phyloP scores from a whole-genome alignment of 371 early-diverging fungal species.

The Mucor racemosus region DNA sequence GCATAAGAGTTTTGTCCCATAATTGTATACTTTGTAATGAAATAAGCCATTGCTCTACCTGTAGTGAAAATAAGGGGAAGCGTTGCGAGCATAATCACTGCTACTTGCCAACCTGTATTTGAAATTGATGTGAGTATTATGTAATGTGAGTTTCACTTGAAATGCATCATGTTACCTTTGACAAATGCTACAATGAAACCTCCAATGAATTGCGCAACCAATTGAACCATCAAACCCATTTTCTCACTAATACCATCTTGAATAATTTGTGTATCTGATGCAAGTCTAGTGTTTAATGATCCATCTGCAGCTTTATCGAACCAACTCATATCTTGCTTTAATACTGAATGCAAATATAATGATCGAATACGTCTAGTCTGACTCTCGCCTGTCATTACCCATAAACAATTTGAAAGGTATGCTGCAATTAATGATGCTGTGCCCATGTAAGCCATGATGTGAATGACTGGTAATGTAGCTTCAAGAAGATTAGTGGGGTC shows the following conservation, averaged over 20 bases:
- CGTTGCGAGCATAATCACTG: conserved; percentile 70
- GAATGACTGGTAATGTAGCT: conserved; percentile 32
- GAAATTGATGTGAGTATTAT: too few relatives aligned
- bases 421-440: conserved; percentile 38
- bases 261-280: conserved; percentile 74
- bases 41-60: conserved; percentile 67
- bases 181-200: conserved; percentile 63
- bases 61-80: conserved; percentile 63
- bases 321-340: conserved; percentile 89
- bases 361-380: conserved; percentile 43
- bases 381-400: conserved; percentile 42
- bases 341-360: conserved; percentile 66
- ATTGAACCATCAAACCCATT: conserved; percentile 70
- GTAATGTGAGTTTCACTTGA: too few relatives aligned
- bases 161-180: conserved; percentile 38
- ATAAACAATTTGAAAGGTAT: conserved; percentile 40
- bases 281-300: conserved; percentile 72
- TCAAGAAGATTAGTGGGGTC: conserved; percentile 18
- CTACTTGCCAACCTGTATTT: conserved; percentile 70
- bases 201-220: conserved; percentile 37
- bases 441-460: conserved; percentile 48
- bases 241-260: conserved; percentile 90
- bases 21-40: conserved; percentile 59
- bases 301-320: conserved; percentile 75
- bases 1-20: conserved; percentile 44